Conservation (phyloP, 331 rosid genomes). For the Prunus yedoensis region DNA sequence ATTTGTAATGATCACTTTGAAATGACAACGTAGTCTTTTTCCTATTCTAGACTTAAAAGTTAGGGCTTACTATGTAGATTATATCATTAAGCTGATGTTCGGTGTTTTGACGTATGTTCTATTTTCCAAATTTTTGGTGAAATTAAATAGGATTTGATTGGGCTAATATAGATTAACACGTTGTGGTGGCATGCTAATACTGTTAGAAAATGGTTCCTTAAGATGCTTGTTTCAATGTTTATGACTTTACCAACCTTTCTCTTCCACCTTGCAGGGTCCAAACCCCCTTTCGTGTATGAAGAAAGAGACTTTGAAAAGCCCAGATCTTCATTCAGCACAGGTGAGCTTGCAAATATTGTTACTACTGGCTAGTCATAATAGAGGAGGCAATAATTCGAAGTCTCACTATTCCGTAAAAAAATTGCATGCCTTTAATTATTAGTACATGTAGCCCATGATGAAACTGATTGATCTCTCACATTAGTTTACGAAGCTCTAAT, state of each 20-base stretch:
- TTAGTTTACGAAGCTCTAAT: neutral
- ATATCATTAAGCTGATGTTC: neutral
- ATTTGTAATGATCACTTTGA: neutral
- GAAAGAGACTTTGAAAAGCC: conserved; percentile 51
- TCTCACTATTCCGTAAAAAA: neutral
- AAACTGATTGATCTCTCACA: neutral
- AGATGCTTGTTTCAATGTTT: neutral
- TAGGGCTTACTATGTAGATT: too few species aligned
- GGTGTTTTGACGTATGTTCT: neutral
- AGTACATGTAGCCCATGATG: neutral
- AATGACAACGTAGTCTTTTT: neutral
- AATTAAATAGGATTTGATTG: neutral
- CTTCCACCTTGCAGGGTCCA: conserved; percentile 58
- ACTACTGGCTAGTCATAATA: neutral
- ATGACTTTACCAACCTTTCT: neutral
- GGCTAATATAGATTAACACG: too few species aligned
- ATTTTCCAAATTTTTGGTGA: neutral
- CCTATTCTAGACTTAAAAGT: neutral
- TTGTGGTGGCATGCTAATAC: neutral
- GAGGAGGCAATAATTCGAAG: neutral
- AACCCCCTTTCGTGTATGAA: conserved; percentile 87
- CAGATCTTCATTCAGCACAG: conserved; percentile 38
- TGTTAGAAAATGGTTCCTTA: neutral
- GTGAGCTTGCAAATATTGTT: conserved; percentile 33
- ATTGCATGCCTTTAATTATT: neutral